Evolutionary conservation across 441 rosid species (phyloP), one percentile per base, ranked within the genome.

Genomic region (Sinapis alba): DNA sequence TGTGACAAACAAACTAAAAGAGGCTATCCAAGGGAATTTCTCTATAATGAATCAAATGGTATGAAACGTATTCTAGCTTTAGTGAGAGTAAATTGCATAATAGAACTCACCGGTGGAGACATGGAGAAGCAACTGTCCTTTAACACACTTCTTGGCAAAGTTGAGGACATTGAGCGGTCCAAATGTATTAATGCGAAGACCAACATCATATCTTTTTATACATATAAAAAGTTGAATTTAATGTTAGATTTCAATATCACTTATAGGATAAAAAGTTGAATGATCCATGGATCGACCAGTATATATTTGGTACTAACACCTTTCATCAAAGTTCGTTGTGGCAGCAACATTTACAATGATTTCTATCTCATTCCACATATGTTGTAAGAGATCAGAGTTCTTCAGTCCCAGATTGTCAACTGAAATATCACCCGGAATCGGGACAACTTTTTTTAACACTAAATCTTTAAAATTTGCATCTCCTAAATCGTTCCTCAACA

Each of bases 291-390:
- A 41, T 41, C 15, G n/a, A 27, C 1, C 47, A 41, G 16, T 43
- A 50, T 62, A 2, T 24, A 4, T 53, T 5, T 3, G 1, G 1
- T 24, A 24, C 0, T 26, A 21, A 21, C 38, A 89, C 94, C 96
- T 90, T 78, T 89, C 96, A 74, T 94, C 93, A 18, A 91, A 94
- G 65, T 79, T 88, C 36, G 96, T 91, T 10, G 94, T 88, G 23
- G 94, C 98, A 11, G 96, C 98, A 18, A 88, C 78, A 76, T 93
- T 93, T 28, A 93, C 75, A 4, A 88, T 59, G 32, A 82, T 78
- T 45, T 94, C 92, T 11, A 91, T 57, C 62, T 86, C 86, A 19
- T 59, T 83, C 72, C 34, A 72, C 89, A 91, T 86, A 47, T 80
- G 78, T 53, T 86, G 78, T 36, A 71, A 77, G 66, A 91, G 72